These are phyloP conservation scores for Retiboletus fuscus DNA, from an alignment of 1,284 basidiomycete genomes.

Conservation along the genomic window DNA sequence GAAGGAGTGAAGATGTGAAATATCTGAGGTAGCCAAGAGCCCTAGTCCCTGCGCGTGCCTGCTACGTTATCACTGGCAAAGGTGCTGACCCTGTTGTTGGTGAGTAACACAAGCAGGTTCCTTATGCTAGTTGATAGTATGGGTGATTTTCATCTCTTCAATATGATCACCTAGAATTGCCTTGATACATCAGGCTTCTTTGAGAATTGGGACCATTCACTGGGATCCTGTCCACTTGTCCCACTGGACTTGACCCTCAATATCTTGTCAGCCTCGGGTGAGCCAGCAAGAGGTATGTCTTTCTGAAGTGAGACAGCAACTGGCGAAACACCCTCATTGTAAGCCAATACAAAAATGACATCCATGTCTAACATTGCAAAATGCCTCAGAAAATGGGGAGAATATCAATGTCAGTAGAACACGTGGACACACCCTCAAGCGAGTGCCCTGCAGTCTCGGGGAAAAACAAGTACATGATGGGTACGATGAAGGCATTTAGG, in stretches of 20 bases:
- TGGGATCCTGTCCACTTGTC: background rate
- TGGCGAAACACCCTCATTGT: conserved; percentile 67
- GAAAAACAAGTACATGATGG: conserved; percentile 72
- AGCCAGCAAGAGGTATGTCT: conserved; percentile 65
- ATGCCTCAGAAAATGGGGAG: conserved; percentile 10
- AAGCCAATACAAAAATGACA: conserved; percentile 69
- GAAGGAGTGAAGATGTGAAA: too few species aligned
- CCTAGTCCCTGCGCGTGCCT: too few species aligned
- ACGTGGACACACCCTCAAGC: conserved; percentile 59
- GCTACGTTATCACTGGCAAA: too few species aligned
- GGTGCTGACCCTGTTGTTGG: too few species aligned
- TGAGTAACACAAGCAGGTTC: too few species aligned
- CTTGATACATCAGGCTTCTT: too few species aligned
- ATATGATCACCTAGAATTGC: too few species aligned
- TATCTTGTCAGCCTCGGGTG: conserved; percentile 65
- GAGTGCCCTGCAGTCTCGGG: conserved; percentile 76
- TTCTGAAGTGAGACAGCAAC: conserved; percentile 67
- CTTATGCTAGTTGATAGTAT: background rate
- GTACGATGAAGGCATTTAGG: conserved; percentile 70
- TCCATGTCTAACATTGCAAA: conserved; percentile 65
- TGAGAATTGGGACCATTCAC: background rate
- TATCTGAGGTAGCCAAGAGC: too few species aligned
- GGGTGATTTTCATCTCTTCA: too few species aligned
- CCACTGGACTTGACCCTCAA: conserved; percentile 51
- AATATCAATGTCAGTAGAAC: background rate